These are phyloP conservation scores for Collybia mongolica DNA, from an alignment of 768 basidiomycete genomes.

Conservation along the genomic window DNA sequence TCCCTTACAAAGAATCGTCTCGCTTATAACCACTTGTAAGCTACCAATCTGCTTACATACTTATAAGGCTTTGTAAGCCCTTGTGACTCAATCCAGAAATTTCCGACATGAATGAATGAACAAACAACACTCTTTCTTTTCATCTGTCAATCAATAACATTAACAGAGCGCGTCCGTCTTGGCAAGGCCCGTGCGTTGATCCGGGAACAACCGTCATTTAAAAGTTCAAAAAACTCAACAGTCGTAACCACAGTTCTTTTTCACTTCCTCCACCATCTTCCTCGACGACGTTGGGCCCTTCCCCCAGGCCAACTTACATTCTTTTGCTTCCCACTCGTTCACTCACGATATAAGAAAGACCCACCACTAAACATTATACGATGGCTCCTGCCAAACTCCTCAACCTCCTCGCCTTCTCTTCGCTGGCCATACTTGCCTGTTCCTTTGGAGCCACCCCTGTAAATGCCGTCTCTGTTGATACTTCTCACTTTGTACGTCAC, in stretches of 20 bases:
- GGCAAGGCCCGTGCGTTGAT: conserved; percentile 17
- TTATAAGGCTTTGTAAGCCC: no score
- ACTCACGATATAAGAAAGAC: conserved; percentile 4
- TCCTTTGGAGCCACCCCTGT: conserved; percentile 45
- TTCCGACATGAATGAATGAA: no score
- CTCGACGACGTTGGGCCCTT: conserved; percentile 17
- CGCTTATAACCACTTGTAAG: no score
- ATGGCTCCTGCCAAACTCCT: conserved; percentile 55
- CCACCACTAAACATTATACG: conserved; percentile 9
- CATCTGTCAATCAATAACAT: no score
- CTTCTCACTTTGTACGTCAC: conserved; percentile 40
- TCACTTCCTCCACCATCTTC: conserved; percentile 16
- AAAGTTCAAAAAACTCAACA: conserved; percentile 9
- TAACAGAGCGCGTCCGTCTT: not conserved
- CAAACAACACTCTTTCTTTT: no score
- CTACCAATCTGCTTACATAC: no score
- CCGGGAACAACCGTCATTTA: conserved; percentile 20
- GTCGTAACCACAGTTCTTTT: conserved; percentile 2
- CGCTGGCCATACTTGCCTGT: conserved; percentile 55
- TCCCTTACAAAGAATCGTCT: no score
- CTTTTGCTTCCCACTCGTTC: conserved; percentile 23
- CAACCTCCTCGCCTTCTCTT: conserved; percentile 56
- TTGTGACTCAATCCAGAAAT: no score
- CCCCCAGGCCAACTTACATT: conserved; percentile 19
- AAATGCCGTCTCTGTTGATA: conserved; percentile 51